Evolutionary conservation across 768 basidiomycete species (phyloP).

Genomic region (Agaricus subrufescens): DNA sequence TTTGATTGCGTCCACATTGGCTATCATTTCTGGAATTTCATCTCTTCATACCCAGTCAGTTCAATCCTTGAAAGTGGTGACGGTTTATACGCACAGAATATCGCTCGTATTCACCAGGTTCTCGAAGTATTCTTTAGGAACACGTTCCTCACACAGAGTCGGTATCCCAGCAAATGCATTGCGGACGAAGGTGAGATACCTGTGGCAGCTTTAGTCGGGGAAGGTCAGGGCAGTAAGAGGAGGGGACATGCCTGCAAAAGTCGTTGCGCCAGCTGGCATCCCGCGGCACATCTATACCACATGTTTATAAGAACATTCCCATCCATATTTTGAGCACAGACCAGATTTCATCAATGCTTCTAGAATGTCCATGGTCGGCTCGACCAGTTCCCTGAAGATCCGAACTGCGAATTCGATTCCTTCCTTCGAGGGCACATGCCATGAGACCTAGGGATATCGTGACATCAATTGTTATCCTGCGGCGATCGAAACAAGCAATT

Average conservation of each 20-base stretch:
- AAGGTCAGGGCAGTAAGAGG: background rate
- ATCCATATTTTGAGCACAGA: constrained; percentile 20
- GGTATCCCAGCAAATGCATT: constrained; percentile 75
- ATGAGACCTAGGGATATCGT: constrained; percentile 44
- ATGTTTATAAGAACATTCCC: constrained; percentile 4
- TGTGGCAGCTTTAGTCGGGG: constrained; percentile 17
- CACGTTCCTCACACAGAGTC: constrained; percentile 52
- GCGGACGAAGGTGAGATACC: constrained; percentile 67
- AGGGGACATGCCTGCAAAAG: constrained; percentile 62
- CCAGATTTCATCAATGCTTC: constrained; percentile 53
- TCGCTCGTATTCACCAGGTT: constrained; percentile 50
- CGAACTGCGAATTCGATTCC: constrained; percentile 74
- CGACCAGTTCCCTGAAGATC: constrained; percentile 62
- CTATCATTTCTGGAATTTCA: constrained; percentile 77
- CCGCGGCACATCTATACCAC: constrained; percentile 35
- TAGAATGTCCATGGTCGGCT: constrained; percentile 54
- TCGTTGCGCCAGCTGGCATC: constrained; percentile 78
- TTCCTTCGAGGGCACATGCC: constrained; percentile 70
- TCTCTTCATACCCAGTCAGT: constrained; percentile 28
- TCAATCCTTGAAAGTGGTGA: background rate
- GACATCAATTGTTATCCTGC: background rate
- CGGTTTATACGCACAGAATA: constrained; percentile 48
- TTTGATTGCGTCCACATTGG: constrained; percentile 51
- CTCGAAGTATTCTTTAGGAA: constrained; percentile 43
- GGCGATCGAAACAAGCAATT: constrained; percentile 12